Evolutionary conservation across 108 stramenopile species (phyloP).

Genomic region (Aurantiochytrium sp.): DNA sequence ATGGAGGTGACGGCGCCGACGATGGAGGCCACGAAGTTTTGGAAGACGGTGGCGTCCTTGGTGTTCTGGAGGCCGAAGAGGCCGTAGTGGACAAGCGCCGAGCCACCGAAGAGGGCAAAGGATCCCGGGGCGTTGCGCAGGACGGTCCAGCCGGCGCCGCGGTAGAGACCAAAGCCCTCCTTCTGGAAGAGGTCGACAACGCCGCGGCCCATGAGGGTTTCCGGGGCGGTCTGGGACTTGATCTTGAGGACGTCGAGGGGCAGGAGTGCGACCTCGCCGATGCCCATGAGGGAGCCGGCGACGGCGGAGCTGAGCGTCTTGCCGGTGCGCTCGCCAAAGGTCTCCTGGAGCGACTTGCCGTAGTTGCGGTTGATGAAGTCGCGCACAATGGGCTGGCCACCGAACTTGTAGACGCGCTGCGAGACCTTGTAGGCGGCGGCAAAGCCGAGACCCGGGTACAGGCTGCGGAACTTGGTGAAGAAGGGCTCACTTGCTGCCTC

Average conservation of each 20-base stretch:
- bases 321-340: constrained; percentile 63
- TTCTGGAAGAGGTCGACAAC: constrained; percentile 59
- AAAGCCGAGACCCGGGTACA: constrained; percentile 72
- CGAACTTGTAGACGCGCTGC: constrained; percentile 74
- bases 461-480: constrained; percentile 51
- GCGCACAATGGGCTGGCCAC: constrained; percentile 66
- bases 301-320: constrained; percentile 62
- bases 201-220: constrained; percentile 62
- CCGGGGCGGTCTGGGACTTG: constrained; percentile 72
- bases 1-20: constrained; percentile 62
- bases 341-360: constrained; percentile 51
- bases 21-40: constrained; percentile 32
- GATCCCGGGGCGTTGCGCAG: constrained; percentile 71
- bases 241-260: constrained; percentile 74
- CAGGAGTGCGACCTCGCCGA: constrained; percentile 71
- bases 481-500: constrained; percentile 46
- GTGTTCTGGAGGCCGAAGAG: constrained; percentile 44
- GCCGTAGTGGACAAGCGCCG: constrained; percentile 56
- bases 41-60: constrained; percentile 47
- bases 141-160: constrained; percentile 70
- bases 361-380: constrained; percentile 60
- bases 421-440: constrained; percentile 75
- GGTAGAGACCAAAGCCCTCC: constrained; percentile 61
- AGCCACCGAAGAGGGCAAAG: constrained; percentile 73
- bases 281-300: constrained; percentile 67